phyloP scores from a whole-genome alignment of 805 yeast species.

The Blastobotrys peoriensis region DNA sequence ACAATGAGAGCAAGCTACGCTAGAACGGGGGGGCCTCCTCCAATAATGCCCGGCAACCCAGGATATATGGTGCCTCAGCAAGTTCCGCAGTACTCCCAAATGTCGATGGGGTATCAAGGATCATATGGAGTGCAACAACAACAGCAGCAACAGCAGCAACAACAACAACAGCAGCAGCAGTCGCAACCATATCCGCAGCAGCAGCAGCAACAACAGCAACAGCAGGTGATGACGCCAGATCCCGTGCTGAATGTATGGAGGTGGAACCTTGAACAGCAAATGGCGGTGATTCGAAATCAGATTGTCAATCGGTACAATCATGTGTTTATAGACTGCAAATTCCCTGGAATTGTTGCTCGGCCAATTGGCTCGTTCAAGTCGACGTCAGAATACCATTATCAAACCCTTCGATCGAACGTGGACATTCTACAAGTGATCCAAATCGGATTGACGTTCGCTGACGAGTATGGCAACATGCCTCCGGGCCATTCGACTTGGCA shows the following conservation, averaged over 20 bases:
- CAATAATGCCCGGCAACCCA: slow-evolving; percentile 4
- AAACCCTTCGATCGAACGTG: slow-evolving; percentile 85
- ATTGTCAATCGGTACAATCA: slow-evolving; percentile 33
- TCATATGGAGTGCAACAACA: slow-evolving; percentile 13
- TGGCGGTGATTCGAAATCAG: slow-evolving; percentile 32
- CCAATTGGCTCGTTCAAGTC: slow-evolving; percentile 92
- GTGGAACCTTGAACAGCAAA: slow-evolving; percentile 36
- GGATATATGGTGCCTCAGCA: slow-evolving; percentile 5
- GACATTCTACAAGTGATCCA: slow-evolving; percentile 84
- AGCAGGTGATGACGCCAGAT: slow-evolving; percentile 14
- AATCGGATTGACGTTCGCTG: slow-evolving; percentile 72
- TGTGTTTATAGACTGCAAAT: slow-evolving; percentile 70
- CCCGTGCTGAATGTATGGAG: slow-evolving; percentile 36
- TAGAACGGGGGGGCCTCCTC: slow-evolving; percentile 3
- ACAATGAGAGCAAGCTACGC: slow-evolving; percentile 2
- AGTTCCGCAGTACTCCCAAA: background rate
- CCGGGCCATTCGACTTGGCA: slow-evolving; percentile 86
- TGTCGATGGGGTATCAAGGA: slow-evolving; percentile 1
- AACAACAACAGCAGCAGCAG: slow-evolving; percentile 16
- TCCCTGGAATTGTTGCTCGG: slow-evolving; percentile 93
- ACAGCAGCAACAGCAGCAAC: slow-evolving; percentile 20
- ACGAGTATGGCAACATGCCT: slow-evolving; percentile 62
- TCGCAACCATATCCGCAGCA: slow-evolving; percentile 15
- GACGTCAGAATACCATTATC: slow-evolving; percentile 90
- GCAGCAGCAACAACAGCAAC: slow-evolving; percentile 14